Conservation (phyloP, 768 basidiomycete genomes). For the Boletellus ananas region DNA sequence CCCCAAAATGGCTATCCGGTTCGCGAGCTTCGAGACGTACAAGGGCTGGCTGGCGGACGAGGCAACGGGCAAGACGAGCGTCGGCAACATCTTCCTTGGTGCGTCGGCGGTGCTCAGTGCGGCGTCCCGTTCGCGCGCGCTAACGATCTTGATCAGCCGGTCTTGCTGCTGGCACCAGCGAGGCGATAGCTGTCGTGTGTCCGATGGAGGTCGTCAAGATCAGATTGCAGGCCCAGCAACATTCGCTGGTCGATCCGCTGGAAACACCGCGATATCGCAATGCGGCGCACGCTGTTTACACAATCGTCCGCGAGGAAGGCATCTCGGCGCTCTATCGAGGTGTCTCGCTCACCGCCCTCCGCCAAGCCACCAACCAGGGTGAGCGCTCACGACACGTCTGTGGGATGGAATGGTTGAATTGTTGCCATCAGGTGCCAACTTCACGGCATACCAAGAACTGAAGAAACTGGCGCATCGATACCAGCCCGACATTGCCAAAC, state of each 20-base stretch:
- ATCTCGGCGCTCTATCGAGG: slow-evolving; percentile 82
- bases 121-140: neutral
- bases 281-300: slow-evolving; percentile 94
- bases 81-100: slow-evolving; percentile 87
- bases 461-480: slow-evolving; percentile 75
- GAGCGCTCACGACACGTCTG: slow-evolving; percentile 12
- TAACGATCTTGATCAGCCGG: slow-evolving; percentile 58
- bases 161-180: slow-evolving; percentile 91
- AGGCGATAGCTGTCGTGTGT: slow-evolving; percentile 91
- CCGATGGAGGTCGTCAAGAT: slow-evolving; percentile 99
- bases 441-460: slow-evolving; percentile 96
- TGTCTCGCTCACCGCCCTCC: slow-evolving; percentile 85
- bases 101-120: slow-evolving; percentile 19
- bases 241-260: slow-evolving; percentile 93
- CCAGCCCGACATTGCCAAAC: slow-evolving; percentile 74
- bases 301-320: slow-evolving; percentile 92
- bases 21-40: slow-evolving; percentile 96
- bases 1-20: slow-evolving; percentile 99
- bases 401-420: neutral
- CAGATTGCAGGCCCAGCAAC: slow-evolving; percentile 93
- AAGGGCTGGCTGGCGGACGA: slow-evolving; percentile 76
- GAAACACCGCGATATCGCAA: slow-evolving; percentile 94
- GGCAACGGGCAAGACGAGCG: slow-evolving; percentile 72
- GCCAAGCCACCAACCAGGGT: slow-evolving; percentile 99
- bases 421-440: slow-evolving; percentile 72